Percentiles rank a stretch among this genome's conserved stretches.
Conservation (phyloP, 2,329 filamentous ascomycete species). For the Chaetomiaceae sp. region DNA sequence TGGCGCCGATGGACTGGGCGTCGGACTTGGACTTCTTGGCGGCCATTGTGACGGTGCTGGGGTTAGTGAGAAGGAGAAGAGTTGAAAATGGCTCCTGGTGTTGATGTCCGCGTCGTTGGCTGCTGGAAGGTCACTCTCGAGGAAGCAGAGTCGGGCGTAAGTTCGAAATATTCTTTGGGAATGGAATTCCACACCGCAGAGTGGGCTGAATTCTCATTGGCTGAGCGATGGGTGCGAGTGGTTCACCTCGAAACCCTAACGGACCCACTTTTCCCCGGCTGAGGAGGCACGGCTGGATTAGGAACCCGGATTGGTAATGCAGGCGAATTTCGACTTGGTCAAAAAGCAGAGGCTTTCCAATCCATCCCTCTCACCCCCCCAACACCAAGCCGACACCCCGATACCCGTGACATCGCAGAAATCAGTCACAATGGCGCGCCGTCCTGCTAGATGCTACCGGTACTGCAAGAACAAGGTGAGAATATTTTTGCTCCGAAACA, state of each 20-base stretch:
- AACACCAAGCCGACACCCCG: slow-evolving; percentile 34
- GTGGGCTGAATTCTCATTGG: slow-evolving; percentile 25
- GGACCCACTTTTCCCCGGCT: slow-evolving; percentile 28
- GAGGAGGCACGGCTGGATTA: slow-evolving; percentile 40
- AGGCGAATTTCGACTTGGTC: slow-evolving; percentile 27
- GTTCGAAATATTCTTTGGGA: slow-evolving; percentile 17
- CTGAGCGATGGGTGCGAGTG: slow-evolving; percentile 18
- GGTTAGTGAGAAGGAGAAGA: slow-evolving; percentile 14
- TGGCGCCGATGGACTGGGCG: slow-evolving; percentile 63
- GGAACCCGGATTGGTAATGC: slow-evolving; percentile 44
- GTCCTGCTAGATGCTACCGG: slow-evolving; percentile 98
- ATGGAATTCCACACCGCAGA: slow-evolving; percentile 10
- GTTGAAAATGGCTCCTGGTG: slow-evolving; percentile 15
- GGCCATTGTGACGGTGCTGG: slow-evolving; percentile 52
- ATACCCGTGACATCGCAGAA: slow-evolving; percentile 46
- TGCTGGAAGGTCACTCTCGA: slow-evolving; percentile 14
- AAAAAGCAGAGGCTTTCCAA: slow-evolving; percentile 31
- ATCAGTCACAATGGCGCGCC: slow-evolving; percentile 93
- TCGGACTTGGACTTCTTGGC: slow-evolving; percentile 78
- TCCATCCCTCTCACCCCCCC: slow-evolving; percentile 33
- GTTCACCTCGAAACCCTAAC: slow-evolving; percentile 33
- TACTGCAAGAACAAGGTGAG: slow-evolving; percentile 99
- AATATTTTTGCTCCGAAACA: slow-evolving; percentile 1
- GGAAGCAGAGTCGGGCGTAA: slow-evolving; percentile 11
- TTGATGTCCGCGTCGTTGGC: slow-evolving; percentile 22